Conservation (phyloP, 1,284 basidiomycete genomes). For the Microbotryomycetes sp. region DNA sequence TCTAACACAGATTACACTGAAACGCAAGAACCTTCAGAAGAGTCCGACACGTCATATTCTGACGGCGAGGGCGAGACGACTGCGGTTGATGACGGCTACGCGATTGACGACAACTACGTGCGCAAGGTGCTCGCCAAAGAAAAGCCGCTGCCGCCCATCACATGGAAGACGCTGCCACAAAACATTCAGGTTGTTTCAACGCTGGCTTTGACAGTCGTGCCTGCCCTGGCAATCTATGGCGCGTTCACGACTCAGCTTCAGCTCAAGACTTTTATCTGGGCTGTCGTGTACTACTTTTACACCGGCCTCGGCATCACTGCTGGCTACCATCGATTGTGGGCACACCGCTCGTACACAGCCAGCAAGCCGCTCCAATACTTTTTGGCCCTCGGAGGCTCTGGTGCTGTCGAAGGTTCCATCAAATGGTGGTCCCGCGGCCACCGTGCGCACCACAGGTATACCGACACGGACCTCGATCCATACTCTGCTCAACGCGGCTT, state of each 20-base stretch:
- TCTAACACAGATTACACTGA: background rate
- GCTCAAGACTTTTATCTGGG: slow-evolving; percentile 63
- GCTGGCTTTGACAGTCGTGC: slow-evolving; percentile 64
- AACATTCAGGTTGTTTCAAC: slow-evolving; percentile 73
- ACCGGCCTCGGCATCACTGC: slow-evolving; percentile 63
- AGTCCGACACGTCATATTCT: slow-evolving; percentile 23
- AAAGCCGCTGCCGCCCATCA: slow-evolving; percentile 66
- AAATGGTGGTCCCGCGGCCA: slow-evolving; percentile 94
- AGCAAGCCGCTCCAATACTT: slow-evolving; percentile 66
- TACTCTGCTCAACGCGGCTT: slow-evolving; percentile 81
- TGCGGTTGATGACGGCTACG: slow-evolving; percentile 48
- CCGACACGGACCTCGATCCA: slow-evolving; percentile 89
- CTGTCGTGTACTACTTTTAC: slow-evolving; percentile 55
- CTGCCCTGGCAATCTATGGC: slow-evolving; percentile 62
- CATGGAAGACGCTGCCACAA: slow-evolving; percentile 56
- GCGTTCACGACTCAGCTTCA: slow-evolving; percentile 54
- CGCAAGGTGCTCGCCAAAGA: slow-evolving; percentile 67
- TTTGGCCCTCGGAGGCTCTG: slow-evolving; percentile 69
- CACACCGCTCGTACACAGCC: slow-evolving; percentile 87
- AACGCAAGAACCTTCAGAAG: slow-evolving; percentile 1
- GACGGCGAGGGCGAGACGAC: slow-evolving; percentile 34
- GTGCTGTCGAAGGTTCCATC: slow-evolving; percentile 83
- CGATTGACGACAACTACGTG: slow-evolving; percentile 85
- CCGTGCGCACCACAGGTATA: slow-evolving; percentile 88
- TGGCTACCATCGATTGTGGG: slow-evolving; percentile 89